Percentiles rank a stretch among this genome's conserved stretches.
These are phyloP conservation scores for Bryoglossum gracile DNA, from an alignment of 495 filamentous ascomycete genomes.

Conservation along the genomic window DNA sequence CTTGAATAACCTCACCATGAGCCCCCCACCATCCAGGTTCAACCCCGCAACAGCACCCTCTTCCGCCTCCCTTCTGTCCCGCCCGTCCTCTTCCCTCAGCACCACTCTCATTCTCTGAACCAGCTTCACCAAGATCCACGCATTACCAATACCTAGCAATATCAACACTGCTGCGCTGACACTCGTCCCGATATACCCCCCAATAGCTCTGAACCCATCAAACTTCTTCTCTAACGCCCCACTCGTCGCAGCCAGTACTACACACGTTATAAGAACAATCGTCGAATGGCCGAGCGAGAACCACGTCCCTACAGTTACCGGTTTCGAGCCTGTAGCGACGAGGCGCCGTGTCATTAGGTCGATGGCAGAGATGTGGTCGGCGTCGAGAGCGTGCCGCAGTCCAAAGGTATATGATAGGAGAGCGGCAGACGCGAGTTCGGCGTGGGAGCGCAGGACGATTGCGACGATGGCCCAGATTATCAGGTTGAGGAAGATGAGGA, in stretches of 20 bases:
- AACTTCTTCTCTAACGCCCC: slow-evolving; percentile 75
- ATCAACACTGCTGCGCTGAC: slow-evolving; percentile 79
- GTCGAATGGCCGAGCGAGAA: slow-evolving; percentile 93
- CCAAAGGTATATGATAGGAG: slow-evolving; percentile 84
- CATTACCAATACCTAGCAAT: slow-evolving; percentile 74
- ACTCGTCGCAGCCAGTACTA: slow-evolving; percentile 84
- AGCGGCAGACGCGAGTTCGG: slow-evolving; percentile 65
- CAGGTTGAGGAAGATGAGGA: slow-evolving; percentile 58
- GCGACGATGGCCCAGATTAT: slow-evolving; percentile 66
- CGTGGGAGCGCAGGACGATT: slow-evolving; percentile 52
- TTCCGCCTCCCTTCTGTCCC: slow-evolving; percentile 20
- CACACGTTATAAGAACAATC: slow-evolving; percentile 84
- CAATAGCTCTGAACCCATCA: slow-evolving; percentile 70
- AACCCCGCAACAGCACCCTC: slow-evolving; percentile 51
- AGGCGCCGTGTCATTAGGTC: slow-evolving; percentile 91
- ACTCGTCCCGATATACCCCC: slow-evolving; percentile 78
- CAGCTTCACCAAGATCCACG: slow-evolving; percentile 74
- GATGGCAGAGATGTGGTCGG: slow-evolving; percentile 94
- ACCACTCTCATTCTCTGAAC: slow-evolving; percentile 57
- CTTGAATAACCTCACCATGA: slow-evolving; percentile 63
- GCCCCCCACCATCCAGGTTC: slow-evolving; percentile 69
- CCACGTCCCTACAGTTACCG: slow-evolving; percentile 92
- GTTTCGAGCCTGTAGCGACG: slow-evolving; percentile 76
- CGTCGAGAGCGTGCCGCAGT: slow-evolving; percentile 88
- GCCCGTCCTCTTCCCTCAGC: slow-evolving; percentile 33